Evolutionary conservation across 352 stramenopile genomes (phyloP), one percentile per base, ranked within the genome.

Genomic region (Thraustochytrium sp.): DNA sequence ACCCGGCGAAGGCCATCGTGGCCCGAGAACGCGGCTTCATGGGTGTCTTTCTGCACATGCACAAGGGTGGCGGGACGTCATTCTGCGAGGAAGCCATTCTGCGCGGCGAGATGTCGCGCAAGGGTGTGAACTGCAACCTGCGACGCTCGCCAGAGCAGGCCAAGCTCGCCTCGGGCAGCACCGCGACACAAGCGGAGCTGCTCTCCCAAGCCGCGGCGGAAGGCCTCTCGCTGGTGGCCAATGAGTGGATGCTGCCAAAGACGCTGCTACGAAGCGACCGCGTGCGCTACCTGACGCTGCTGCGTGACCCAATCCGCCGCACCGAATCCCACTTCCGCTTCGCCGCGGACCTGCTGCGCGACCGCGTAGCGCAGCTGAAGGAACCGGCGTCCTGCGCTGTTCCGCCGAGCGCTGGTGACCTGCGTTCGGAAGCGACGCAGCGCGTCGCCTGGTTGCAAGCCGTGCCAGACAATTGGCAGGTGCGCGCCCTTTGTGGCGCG

Each of bases 381-480:
- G 1, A 9, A 11, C 26, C 9, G 40, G 21, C 40, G 9, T 31
- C 26, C 2, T 13, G 5, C 26, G 5, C 13, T 0, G 59, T 11
- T 29, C n/a, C n/a, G n/a, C 59, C 26, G 1, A 44, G 5, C 26
- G 5, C 13, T 0, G 59, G 34, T 29, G 26, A 9, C 36, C 9
- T 5, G 34, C 2, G 42, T 29, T 18, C 59, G 16, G 18, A 49
- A 13, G 59, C 21, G 40, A 31, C 59, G 23, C 13, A 44, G 8
- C 59, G 65, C 34, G 23, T 62, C 18, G 42, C 29, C 4, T 77
- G 65, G 65, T 36, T 77, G 13, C 68, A 23, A 29, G 13, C 23
- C 9, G 65, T 62, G 13, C 65, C 65, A 13, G 65, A 77, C 36
- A 77, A 77, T 36, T 77, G 65, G 65, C 65, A 77, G 26, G 46